Evolutionary conservation across 805 yeast species (phyloP).

Genomic region (Ogataea allantospora): DNA sequence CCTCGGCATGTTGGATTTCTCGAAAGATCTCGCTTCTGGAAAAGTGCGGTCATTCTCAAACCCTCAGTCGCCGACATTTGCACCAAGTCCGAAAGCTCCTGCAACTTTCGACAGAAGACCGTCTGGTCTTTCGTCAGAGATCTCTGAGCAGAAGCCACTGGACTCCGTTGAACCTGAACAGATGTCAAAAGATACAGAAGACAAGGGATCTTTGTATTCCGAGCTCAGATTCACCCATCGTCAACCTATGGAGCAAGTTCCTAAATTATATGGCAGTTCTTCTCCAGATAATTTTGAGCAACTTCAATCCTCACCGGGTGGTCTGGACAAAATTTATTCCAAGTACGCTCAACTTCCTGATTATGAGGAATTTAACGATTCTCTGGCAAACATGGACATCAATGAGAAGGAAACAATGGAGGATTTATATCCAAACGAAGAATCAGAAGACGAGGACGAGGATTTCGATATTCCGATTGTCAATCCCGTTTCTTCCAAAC

Average conservation of each 20-base stretch:
- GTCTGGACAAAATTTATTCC: slow-evolving; percentile 32
- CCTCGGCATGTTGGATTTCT: slow-evolving; percentile 28
- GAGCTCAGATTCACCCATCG: slow-evolving; percentile 13
- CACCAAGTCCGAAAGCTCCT: slow-evolving; percentile 32
- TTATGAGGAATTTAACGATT: slow-evolving; percentile 8
- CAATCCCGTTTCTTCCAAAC: slow-evolving; percentile 12
- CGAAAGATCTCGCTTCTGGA: slow-evolving; percentile 28
- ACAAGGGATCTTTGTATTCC: slow-evolving; percentile 14
- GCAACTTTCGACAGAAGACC: slow-evolving; percentile 13
- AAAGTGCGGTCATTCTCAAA: slow-evolving; percentile 29
- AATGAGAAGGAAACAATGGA: slow-evolving; percentile 7
- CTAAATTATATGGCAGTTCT: neutral
- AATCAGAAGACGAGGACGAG: slow-evolving; percentile 21
- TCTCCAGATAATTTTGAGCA: slow-evolving; percentile 14
- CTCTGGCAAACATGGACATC: slow-evolving; percentile 10
- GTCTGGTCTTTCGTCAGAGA: slow-evolving; percentile 7
- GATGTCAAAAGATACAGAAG: slow-evolving; percentile 5
- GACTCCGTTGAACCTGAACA: neutral
- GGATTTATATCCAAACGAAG: slow-evolving; percentile 23
- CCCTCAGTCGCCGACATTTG: slow-evolving; percentile 37
- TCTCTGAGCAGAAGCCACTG: neutral
- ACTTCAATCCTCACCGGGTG: slow-evolving; percentile 14
- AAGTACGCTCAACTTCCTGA: slow-evolving; percentile 34
- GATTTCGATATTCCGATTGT: slow-evolving; percentile 23
- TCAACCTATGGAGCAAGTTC: neutral